These are phyloP conservation scores for Phytophthora macrochlamydospora DNA, from an alignment of 352 stramenopile species.

Conservation along the genomic window DNA sequence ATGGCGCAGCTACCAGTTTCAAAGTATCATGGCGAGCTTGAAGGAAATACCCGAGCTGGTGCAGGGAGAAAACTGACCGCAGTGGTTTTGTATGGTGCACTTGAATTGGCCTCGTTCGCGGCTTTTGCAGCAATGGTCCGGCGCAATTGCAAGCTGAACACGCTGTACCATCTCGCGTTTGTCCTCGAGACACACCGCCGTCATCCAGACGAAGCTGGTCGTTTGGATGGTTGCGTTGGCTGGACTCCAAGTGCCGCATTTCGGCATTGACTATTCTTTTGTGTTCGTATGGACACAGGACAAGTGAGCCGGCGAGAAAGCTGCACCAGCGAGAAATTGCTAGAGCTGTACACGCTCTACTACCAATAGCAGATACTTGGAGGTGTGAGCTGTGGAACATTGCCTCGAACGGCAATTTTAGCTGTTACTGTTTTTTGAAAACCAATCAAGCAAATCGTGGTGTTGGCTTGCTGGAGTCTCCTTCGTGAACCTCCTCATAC, in stretches of 20 bases:
- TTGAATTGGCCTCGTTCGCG: slow-evolving; percentile 29
- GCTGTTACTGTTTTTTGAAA: too few species aligned
- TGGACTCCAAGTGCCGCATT: slow-evolving; percentile 5
- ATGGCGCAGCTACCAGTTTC: slow-evolving; percentile 20
- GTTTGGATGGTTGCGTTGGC: slow-evolving; percentile 20
- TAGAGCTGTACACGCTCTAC: too few species aligned
- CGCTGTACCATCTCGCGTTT: slow-evolving; percentile 25
- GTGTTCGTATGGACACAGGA: slow-evolving; percentile 4
- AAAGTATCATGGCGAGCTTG: slow-evolving; percentile 32
- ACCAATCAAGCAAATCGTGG: too few species aligned
- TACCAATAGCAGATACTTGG: too few species aligned
- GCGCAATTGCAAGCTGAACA: slow-evolving; percentile 13
- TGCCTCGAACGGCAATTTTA: too few species aligned
- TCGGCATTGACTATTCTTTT: slow-evolving; percentile 12
- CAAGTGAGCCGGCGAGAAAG: not conserved
- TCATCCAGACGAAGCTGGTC: slow-evolving; percentile 24
- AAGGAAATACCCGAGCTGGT: not conserved
- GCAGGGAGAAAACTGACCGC: not conserved
- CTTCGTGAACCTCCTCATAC: too few species aligned
- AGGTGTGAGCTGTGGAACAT: too few species aligned
- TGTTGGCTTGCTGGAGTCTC: too few species aligned
- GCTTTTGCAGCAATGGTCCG: slow-evolving; percentile 7
- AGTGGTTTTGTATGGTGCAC: slow-evolving; percentile 13
- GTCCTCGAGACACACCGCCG: slow-evolving; percentile 23
- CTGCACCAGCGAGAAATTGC: too few species aligned